phyloP scores from a whole-genome alignment of 2,329 filamentous ascomycete genomes.

The Leptographium flavum region DNA sequence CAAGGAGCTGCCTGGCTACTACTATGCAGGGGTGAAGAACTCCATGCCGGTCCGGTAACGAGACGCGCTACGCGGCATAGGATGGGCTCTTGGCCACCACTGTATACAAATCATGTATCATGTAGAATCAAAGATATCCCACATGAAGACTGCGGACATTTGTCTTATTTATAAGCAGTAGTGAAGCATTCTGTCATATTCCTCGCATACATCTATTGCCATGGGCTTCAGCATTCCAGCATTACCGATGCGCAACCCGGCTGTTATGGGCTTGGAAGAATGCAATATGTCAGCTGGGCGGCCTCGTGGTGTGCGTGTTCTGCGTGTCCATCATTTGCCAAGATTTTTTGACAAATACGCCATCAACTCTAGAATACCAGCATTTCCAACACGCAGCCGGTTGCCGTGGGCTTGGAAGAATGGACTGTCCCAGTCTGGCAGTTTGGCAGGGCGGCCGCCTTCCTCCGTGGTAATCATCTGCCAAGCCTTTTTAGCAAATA shows the following conservation, averaged over 20 bases:
- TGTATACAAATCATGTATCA: constrained; percentile 4
- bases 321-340: too few species aligned
- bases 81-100: too few species aligned
- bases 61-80: neutral
- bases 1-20: constrained; percentile 47
- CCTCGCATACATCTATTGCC: neutral
- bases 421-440: constrained; percentile 10
- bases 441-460: neutral
- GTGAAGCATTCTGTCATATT: neutral
- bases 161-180: neutral
- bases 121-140: constrained; percentile 2
- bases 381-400: constrained; percentile 10
- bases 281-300: too few species aligned
- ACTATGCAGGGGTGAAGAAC: constrained; percentile 63
- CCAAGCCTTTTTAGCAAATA: constrained; percentile 21
- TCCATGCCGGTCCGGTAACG: constrained; percentile 65
- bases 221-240: constrained; percentile 7
- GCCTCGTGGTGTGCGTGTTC: too few species aligned
- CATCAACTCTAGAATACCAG: constrained; percentile 7
- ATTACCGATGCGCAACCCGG: constrained; percentile 12
- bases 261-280: constrained; percentile 13
- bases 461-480: neutral
- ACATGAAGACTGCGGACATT: neutral
- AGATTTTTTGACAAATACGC: too few species aligned
- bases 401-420: constrained; percentile 14